Base-by-base conservation (phyloP, 2,329 filamentous ascomycete species). In the Pseudocercospora crystallina region DNA sequence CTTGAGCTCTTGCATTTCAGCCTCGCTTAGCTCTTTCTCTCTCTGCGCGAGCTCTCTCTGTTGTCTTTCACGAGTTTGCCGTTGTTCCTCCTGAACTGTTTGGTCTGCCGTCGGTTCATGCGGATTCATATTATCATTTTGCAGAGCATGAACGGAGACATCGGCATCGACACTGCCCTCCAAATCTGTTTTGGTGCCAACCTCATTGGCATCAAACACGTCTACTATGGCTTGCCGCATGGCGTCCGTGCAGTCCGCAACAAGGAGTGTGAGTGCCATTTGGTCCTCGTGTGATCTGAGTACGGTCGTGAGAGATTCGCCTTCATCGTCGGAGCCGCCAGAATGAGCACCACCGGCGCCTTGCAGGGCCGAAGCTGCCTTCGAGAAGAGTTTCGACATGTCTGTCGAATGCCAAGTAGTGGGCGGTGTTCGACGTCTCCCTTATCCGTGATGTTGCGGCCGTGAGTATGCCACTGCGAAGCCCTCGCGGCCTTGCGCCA, bases 1-100 rank as follows among this genome's bases (percentile, higher is more conserved):
- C 72, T 84, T 90, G 61, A 90, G 71, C 61, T 89, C 85, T 50
- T 78, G 72, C 54, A 86, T 77, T 47, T 76, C 74, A 2, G 73
- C 71, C 2, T 71, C 71, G 13, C 72, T 74, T 8, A 82, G 65
- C 53, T 81, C 79, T 57, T 77, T 76, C 61, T 75, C 71, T 37
- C 76, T 63, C 41, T 70, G 60, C 29, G 61, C 64, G 9, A 71
- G 63, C 38, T 65, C 63, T 43, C 62, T 64, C 30, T 62, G 60
- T 38, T 64, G 54, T 47, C 60, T 64, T 37, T 65, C 54, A 32
- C 59, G 43, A 32, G 57, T 26, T 17, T 53, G 51, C 14, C 43
- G 10, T 38, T 53, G 38, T 13, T 47, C 51, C 29, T 47, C 45
- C 14, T 15, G 35, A 34, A 58, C 48, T 8, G 34, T 30, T 41